A percentile compares a stretch with the other conserved stretches of the same genome.
Evolutionary conservation across 441 rosid species (phyloP).

Genomic region (Erysimum pusillum): DNA sequence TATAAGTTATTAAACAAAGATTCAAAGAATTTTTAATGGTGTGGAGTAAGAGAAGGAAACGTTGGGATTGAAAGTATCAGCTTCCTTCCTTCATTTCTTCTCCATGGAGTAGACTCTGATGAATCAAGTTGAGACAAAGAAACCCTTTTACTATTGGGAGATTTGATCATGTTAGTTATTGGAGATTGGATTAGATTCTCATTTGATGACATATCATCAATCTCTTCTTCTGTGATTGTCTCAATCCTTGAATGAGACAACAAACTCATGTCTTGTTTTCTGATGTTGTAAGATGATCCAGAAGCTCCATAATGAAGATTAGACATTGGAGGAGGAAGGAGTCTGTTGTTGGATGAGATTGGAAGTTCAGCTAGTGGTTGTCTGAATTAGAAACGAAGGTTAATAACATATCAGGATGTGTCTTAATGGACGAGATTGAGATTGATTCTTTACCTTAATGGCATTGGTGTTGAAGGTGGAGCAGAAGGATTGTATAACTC

Average conservation of each 20-base stretch:
- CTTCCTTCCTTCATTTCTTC: conserved; percentile 69
- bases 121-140: conserved; percentile 68
- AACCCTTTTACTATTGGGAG: conserved; percentile 94
- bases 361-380: conserved; percentile 64
- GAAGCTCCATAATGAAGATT: conserved; percentile 51
- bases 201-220: conserved; percentile 32
- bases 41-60: conserved; percentile 66
- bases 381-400: conserved; percentile 50
- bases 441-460: conserved; percentile 55
- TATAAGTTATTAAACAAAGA: conserved; percentile 23
- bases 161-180: conserved; percentile 48
- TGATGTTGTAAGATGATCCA: conserved; percentile 62
- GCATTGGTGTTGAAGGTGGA: conserved; percentile 67
- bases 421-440: background rate
- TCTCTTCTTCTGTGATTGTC: conserved; percentile 49
- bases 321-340: conserved; percentile 53
- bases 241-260: conserved; percentile 46
- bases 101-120: conserved; percentile 63
- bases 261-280: conserved; percentile 21
- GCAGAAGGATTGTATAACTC: conserved; percentile 57
- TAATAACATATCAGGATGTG: background rate
- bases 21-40: conserved; percentile 28
- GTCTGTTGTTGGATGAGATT: conserved; percentile 61
- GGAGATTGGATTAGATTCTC: conserved; percentile 53
- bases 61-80: conserved; percentile 86